Conservation (phyloP, 2,329 filamentous ascomycete genomes). For the Aspergillus fructus region DNA sequence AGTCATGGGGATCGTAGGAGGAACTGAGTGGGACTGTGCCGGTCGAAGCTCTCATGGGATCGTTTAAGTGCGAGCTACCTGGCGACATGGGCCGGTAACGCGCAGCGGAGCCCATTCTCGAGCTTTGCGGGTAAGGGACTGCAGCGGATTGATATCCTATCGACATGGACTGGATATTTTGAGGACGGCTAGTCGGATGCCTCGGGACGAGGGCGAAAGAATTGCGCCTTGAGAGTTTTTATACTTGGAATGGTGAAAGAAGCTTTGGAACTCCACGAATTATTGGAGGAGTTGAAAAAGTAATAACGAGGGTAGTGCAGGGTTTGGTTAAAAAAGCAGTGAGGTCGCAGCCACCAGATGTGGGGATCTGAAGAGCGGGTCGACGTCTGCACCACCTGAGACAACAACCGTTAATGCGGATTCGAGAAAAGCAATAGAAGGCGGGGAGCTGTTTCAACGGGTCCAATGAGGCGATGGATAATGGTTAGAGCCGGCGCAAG, state of each 20-base stretch:
- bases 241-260: background rate
- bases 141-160: background rate
- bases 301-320: slow-evolving; percentile 2
- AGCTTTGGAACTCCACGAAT: background rate
- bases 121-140: slow-evolving; percentile 9
- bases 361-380: slow-evolving; percentile 3
- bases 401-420: background rate
- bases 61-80: slow-evolving; percentile 30
- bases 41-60: slow-evolving; percentile 43
- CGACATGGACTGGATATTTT: background rate
- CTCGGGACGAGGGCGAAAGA: background rate
- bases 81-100: slow-evolving; percentile 38
- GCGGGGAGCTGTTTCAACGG: background rate
- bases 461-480: slow-evolving; percentile 2
- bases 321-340: background rate
- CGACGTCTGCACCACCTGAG: background rate
- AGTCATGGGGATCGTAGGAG: slow-evolving; percentile 35
- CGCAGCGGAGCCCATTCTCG: slow-evolving; percentile 30
- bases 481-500: background rate
- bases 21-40: slow-evolving; percentile 38
- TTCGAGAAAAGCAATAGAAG: background rate
- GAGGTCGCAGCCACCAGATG: slow-evolving; percentile 1
- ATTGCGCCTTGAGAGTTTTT: background rate
- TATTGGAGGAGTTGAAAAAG: slow-evolving; percentile 7
- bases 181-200: slow-evolving; percentile 1